Evolutionary conservation across 768 basidiomycete genomes (phyloP), one percentile per base, ranked within the genome.

Genomic region (Strobilomyces dryophilus): DNA sequence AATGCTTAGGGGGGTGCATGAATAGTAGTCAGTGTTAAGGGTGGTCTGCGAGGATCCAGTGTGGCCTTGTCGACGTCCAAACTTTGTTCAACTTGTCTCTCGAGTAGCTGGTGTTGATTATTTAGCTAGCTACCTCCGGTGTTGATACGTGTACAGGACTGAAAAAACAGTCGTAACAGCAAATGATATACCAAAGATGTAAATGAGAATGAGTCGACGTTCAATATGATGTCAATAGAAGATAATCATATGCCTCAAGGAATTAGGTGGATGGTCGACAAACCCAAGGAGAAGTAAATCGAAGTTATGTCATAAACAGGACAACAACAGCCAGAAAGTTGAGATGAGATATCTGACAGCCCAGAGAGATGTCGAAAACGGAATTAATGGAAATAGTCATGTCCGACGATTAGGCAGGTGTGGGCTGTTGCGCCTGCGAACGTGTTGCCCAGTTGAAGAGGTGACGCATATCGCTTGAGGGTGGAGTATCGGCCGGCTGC

Each of bases 401-500:
- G 56, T 62, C 51, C 45, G 45, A 49, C 14, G 27, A 48, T 58
- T 64, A 76, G 47, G 72, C 67, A 47, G 73, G 58, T 54, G 73
- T 68, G 40, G 74, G 64, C 45, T 74, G 66, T 57, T 68, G 68
- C 54, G 70, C 68, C 54, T 71, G 69, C 52, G 83, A 83, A 55
- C 85, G 79, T 53, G 81, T 83, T 45, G 87, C 82, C 89, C 89
- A 89, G 60, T 79, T 80, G 71, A 90, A 91, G 35, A 90, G 74
- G 65, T 89, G 85, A 47, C 87, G 85, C 76, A 89, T 79, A 62
- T 91, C 89, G 55, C 80, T 75, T 10, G 72, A 65, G 40, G 80
- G 83, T 24, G 82, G 78, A 35, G 75, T 74, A 66, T 92, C 90
- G 36, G 86, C 85, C 9, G 87, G 77, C 55, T 91, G 89, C 64